Base-by-base conservation (phyloP, 2,329 filamentous ascomycete genomes). In the Talaromyces islandicus region DNA sequence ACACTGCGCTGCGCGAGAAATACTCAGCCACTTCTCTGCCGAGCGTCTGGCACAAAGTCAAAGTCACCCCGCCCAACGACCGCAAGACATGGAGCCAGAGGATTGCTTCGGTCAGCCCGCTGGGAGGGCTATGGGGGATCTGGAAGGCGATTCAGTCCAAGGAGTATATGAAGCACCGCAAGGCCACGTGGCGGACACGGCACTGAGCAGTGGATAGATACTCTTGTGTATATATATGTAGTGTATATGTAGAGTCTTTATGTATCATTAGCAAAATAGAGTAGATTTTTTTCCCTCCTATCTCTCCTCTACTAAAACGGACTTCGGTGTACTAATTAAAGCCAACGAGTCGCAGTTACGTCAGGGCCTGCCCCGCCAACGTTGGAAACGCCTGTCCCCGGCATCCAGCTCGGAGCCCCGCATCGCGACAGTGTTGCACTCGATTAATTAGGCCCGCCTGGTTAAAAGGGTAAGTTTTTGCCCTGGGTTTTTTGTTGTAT, bases 41-140 rank as follows among this genome's bases (percentile, higher is more conserved):
- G 2, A 71, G 63, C 58, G 67, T 75, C 3, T 76, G 71, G 66
- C 71, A 76, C 14, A 77, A 77, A 59, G 73, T 76, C 9, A 62
- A 38, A 19, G 57, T 60, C 30, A 53, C 27, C 5, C 48, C 54
- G 38, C 19, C 32, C 52, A 57, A 61, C 38, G 60, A 66, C 54
- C 62, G 64, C 24, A 56, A 57, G 54, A 46, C 59, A 21, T 21
- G 58, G 63, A 48, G 53, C 61, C 41, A 61, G 58, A 19, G 53
- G 64, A 50, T 62, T 30, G 43, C 29, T 27, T 54, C 54, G 32
- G 25, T 51, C 29, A 55, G 61, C 50, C 61, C 59, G 6, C 46
- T 63, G 35, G 57, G 58, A 19, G 59, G 56, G 27, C 27, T 63
- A 5, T 63, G 48, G 59, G 59, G 58, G 19, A 61, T 63, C n/a